Evolutionary conservation across 805 yeast species (phyloP), one percentile per base, ranked within the genome.

Genomic region (Yarrowia osloensis): DNA sequence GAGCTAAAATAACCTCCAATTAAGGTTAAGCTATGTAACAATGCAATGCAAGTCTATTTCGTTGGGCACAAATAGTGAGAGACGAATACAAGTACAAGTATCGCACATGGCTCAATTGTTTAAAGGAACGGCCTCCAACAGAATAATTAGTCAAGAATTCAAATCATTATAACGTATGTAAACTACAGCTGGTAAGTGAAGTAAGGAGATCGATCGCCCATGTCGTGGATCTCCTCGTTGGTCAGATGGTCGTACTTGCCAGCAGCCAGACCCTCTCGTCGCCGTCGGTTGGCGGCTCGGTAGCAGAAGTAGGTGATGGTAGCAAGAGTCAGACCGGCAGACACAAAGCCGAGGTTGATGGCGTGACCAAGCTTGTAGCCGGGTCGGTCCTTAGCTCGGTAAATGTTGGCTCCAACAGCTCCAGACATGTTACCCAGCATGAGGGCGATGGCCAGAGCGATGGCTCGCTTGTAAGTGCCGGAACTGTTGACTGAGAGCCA

Each of bases 401-500:
- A 86, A 31, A 85, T 77, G 70, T 80, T 85, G 3, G 87, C 73
- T 31, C 88, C 77, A 67, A 85, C 80, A 69, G 86, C 85, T 70
- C 88, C 89, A 62, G 88, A 88, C 71, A 85, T 83, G 75, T 86
- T 86, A 67, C 89, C 89, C 72, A 86, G 83, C 2, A 88, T 88
- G 71, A 86, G 81, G 68, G 84, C 84, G 76, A 82, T 79, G 5
- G 85, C 85, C 46, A 85, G 79, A 19, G 84, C 85, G 26, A 81
- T 81, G 26, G 82, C 79, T 69, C 86, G 84, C 73, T 88, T 78
- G 33, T 81, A 74, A 71, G 85, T 87, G 15, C 88, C 87, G 15
- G 83, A 82, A 68, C 81, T 79, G 70, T 86, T 86, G 68, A 85
- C 76, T 3, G 87, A 79, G 44, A 82, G 75, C 88, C 88, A 85